phyloP scores from a whole-genome alignment of 257 asterid genomes.

The Fraxinus cuspidata region DNA sequence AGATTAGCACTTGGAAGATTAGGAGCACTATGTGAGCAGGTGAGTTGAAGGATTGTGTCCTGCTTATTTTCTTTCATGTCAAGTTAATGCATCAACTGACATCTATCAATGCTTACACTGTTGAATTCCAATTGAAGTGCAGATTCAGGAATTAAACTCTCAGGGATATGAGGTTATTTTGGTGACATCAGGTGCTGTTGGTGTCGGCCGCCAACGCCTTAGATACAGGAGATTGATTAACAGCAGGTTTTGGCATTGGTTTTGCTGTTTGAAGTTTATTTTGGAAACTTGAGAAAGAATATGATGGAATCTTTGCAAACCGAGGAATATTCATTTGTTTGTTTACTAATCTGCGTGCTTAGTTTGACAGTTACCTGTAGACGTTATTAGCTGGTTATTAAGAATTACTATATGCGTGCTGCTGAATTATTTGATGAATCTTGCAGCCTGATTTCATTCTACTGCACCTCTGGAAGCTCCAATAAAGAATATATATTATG shows the following conservation, averaged over 20 bases:
- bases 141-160: conserved; percentile 87
- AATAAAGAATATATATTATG: background rate
- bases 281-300: conserved; percentile 16
- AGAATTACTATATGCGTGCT: conserved; percentile 3
- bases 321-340: background rate
- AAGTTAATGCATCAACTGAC: conserved; percentile 16
- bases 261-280: background rate
- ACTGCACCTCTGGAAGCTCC: conserved; percentile 1
- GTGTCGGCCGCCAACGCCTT: conserved; percentile 94
- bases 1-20: conserved; percentile 94
- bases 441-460: background rate
- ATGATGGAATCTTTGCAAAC: conserved; percentile 13
- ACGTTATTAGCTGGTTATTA: background rate
- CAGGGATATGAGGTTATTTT: conserved; percentile 91
- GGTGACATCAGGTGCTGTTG: conserved; percentile 98
- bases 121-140: conserved; percentile 39
- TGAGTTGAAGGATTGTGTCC: conserved; percentile 26
- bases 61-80: background rate
- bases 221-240: conserved; percentile 69
- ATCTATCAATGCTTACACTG: conserved; percentile 22
- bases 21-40: conserved; percentile 99
- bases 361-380: background rate
- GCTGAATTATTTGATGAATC: conserved; percentile 2
- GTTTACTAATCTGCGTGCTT: background rate
- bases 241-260: conserved; percentile 65